Percentiles rank a stretch among this genome's conserved stretches.
Evolutionary conservation across 2,329 filamentous ascomycete genomes (phyloP).

Genomic region (Fusarium tanahbumbuense): DNA sequence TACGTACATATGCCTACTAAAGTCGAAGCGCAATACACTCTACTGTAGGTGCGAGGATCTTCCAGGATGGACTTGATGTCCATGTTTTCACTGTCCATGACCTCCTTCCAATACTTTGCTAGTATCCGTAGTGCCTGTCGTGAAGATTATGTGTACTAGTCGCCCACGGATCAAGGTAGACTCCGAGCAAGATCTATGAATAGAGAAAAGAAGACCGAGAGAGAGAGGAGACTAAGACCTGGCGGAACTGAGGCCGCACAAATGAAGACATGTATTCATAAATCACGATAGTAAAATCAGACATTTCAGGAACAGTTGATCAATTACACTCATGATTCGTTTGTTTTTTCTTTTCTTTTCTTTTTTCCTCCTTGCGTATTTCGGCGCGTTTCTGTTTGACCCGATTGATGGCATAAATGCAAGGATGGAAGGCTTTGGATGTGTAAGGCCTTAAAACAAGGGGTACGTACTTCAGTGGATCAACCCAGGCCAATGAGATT

Average conservation of each 20-base stretch:
- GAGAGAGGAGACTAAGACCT: background rate
- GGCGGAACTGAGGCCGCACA: rapidly evolving
- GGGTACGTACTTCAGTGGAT: background rate
- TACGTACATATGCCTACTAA: background rate
- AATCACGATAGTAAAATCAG: background rate
- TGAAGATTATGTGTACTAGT: background rate
- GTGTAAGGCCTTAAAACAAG: background rate
- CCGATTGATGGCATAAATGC: background rate
- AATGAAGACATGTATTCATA: background rate
- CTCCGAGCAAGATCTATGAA: background rate
- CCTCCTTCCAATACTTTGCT: background rate
- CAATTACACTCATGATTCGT: background rate
- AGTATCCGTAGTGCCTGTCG: background rate
- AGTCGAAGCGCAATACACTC: background rate
- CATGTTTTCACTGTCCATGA: background rate
- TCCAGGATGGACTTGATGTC: background rate
- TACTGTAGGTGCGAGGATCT: too few relatives aligned
- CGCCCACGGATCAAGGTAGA: background rate
- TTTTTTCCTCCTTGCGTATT: background rate
- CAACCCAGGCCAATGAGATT: background rate
- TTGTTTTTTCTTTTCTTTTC: background rate
- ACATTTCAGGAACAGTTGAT: background rate
- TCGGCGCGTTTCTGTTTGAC: background rate
- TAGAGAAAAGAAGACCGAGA: background rate
- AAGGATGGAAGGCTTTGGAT: background rate